Evolutionary conservation across 2,329 filamentous ascomycete genomes (phyloP).

Genomic region (Aspergillus pseudoglaucus): DNA sequence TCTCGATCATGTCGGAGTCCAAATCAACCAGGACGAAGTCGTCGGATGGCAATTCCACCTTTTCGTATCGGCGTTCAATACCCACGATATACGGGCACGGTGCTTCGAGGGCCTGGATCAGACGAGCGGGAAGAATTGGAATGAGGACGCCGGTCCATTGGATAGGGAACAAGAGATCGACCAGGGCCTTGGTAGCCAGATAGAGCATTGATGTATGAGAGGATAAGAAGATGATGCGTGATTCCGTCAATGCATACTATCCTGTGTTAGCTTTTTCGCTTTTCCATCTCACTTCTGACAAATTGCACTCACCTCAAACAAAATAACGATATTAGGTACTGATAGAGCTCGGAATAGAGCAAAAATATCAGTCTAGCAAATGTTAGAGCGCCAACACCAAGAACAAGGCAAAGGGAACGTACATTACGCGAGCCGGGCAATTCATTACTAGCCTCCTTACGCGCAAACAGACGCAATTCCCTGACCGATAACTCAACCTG

Average conservation of each 20-base stretch:
- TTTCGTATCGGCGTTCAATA: conserved; percentile 76
- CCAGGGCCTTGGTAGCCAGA: conserved; percentile 80
- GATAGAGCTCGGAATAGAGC: conserved; percentile 85
- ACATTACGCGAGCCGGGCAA: conserved; percentile 78
- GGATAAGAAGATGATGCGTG: conserved; percentile 90
- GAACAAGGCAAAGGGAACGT: conserved; percentile 6
- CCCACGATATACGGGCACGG: conserved; percentile 97
- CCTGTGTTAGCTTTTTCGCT: conserved; percentile 10
- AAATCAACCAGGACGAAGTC: conserved; percentile 94
- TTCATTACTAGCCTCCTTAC: conserved; percentile 89
- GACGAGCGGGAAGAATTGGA: conserved; percentile 76
- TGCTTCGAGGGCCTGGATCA: conserved; percentile 86
- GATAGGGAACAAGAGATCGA: conserved; percentile 78
- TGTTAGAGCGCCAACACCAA: neutral
- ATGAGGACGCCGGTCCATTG: conserved; percentile 95
- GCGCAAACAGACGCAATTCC: conserved; percentile 83
- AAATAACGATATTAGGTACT: conserved; percentile 81
- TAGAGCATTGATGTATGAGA: conserved; percentile 96
- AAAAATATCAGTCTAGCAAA: conserved; percentile 67
- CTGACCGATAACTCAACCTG: conserved; percentile 88
- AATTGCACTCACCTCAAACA: conserved; percentile 61
- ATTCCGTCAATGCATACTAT: conserved; percentile 76
- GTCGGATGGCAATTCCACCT: conserved; percentile 68
- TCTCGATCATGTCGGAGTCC: conserved; percentile 83
- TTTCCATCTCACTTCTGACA: neutral